Percentiles rank a stretch among this genome's conserved stretches.
These are phyloP conservation scores for Hymenochaete sp. DNA, from an alignment of 1,284 basidiomycete species.

Conservation along the genomic window DNA sequence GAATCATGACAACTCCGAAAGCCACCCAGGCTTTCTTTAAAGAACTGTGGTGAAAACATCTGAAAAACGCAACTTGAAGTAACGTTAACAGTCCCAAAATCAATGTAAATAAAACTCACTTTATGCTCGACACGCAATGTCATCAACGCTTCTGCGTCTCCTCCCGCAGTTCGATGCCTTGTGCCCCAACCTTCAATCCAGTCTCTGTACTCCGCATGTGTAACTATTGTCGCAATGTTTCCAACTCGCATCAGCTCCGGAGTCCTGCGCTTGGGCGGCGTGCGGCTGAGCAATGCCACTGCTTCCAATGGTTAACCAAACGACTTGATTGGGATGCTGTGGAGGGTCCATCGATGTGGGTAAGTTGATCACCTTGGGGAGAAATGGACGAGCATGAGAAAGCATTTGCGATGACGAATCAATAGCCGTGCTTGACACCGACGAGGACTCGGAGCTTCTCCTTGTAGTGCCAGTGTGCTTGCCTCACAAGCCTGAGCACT, in stretches of 20 bases:
- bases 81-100: constrained; percentile 8
- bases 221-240: constrained; percentile 51
- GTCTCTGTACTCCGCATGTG: constrained; percentile 52
- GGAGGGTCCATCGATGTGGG: constrained; percentile 29
- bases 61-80: constrained; percentile 23
- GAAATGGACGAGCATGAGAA: constrained; percentile 19
- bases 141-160: constrained; percentile 70
- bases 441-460: no score
- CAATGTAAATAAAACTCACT: constrained; percentile 25
- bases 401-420: constrained; percentile 14
- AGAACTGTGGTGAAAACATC: constrained; percentile 81
- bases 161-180: constrained; percentile 62
- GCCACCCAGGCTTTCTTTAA: constrained; percentile 59
- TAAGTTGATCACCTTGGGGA: constrained; percentile 45
- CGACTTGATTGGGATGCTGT: constrained; percentile 32
- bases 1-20: no score
- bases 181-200: constrained; percentile 62
- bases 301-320: constrained; percentile 43
- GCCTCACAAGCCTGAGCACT: constrained; percentile 8
- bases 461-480: background rate
- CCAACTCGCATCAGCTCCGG: constrained; percentile 44
- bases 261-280: constrained; percentile 38
- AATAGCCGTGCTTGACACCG: constrained; percentile 7
- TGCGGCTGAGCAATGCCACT: constrained; percentile 47
- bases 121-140: constrained; percentile 54